Percentiles rank a stretch among this genome's conserved stretches.
phyloP scores from a whole-genome alignment of 306 rosid genomes.

The Lotus japonicus region DNA sequence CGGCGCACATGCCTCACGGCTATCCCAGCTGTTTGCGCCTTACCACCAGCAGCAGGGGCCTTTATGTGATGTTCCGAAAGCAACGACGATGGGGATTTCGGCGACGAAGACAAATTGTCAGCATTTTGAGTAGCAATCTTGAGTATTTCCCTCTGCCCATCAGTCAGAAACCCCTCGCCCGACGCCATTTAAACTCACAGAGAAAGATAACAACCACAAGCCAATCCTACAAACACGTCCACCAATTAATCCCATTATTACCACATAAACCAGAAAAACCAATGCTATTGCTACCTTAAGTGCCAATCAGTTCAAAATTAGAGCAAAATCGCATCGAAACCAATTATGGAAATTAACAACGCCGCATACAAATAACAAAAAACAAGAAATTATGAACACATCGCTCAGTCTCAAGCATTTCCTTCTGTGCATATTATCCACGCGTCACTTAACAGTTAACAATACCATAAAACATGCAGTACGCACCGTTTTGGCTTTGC shows the following conservation, averaged over 20 bases:
- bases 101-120: slow-evolving; percentile 75
- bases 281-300: too few species aligned
- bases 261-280: not conserved
- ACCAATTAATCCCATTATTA: slow-evolving; percentile 7
- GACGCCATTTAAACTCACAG: slow-evolving; percentile 59
- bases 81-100: slow-evolving; percentile 75
- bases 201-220: not conserved
- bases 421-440: too few species aligned
- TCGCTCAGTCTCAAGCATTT: not conserved
- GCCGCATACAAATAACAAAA: too few species aligned
- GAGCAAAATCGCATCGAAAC: too few species aligned
- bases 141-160: slow-evolving; percentile 76
- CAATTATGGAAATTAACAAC: too few species aligned
- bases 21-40: slow-evolving; percentile 66
- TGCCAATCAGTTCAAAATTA: too few species aligned
- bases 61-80: slow-evolving; percentile 70
- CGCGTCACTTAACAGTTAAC: too few species aligned
- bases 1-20: slow-evolving; percentile 81
- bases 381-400: too few species aligned
- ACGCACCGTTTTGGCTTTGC: not conserved
- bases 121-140: slow-evolving; percentile 72
- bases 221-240: not conserved
- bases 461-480: not conserved
- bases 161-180: slow-evolving; percentile 80
- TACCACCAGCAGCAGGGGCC: slow-evolving; percentile 71